Evolutionary conservation across 345 rosid genomes (phyloP).

Genomic region (Pistacia vera): DNA sequence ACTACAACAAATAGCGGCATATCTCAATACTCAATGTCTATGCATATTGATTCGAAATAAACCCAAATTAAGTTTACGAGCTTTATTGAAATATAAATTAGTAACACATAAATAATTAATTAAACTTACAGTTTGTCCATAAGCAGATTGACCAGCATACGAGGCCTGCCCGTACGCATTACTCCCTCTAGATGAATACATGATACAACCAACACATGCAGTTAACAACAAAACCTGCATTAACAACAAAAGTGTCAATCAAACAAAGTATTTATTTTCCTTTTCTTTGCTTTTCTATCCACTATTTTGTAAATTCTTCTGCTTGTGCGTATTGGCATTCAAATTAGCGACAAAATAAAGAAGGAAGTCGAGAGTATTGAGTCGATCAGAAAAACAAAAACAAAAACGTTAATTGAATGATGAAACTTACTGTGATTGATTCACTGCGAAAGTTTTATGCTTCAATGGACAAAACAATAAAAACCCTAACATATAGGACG

Average conservation of each 20-base stretch:
- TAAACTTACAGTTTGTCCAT: constrained; percentile 71
- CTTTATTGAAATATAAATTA: too few species aligned
- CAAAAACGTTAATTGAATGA: neutral
- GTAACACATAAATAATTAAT: neutral
- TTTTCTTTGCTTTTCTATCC: too few species aligned
- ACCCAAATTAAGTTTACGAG: too few species aligned
- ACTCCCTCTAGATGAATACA: constrained; percentile 82
- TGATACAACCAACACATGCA: constrained; percentile 30
- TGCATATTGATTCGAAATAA: too few species aligned
- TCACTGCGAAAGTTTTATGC: neutral
- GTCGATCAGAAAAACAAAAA: neutral
- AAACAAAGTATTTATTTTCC: too few species aligned
- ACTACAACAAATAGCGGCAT: neutral
- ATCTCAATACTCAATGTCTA: neutral
- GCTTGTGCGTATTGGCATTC: too few species aligned
- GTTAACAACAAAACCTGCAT: constrained; percentile 19
- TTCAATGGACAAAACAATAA: neutral
- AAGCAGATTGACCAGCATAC: constrained; percentile 78
- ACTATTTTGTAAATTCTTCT: too few species aligned
- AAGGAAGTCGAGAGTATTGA: neutral
- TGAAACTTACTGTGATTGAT: neutral
- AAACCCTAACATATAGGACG: neutral
- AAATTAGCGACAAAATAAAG: too few species aligned
- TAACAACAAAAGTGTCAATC: neutral
- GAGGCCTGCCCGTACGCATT: constrained; percentile 76